Percentiles rank a stretch among this genome's conserved stretches.
Evolutionary conservation across 1,139 yeast species (phyloP).

Genomic region (Meyerozyma carpophila): DNA sequence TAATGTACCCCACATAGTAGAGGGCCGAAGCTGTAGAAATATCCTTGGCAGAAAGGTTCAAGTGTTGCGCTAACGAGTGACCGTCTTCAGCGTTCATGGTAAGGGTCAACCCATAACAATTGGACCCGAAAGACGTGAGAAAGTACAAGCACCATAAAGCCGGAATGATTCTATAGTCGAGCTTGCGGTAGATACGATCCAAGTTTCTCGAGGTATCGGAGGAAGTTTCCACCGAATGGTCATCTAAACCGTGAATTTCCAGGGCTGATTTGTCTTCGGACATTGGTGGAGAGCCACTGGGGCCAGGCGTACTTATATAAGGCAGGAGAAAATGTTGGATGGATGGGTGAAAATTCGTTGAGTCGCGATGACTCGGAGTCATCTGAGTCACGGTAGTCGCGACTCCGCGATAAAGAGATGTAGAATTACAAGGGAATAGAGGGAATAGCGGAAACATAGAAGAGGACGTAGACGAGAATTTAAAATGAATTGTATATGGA

Average conservation of each 20-base stretch:
- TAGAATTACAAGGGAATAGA: too few relatives aligned
- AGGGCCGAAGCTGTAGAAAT: slow-evolving; percentile 75
- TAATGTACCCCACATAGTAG: slow-evolving; percentile 75
- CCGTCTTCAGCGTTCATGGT: slow-evolving; percentile 69
- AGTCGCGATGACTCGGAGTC: slow-evolving; percentile 1
- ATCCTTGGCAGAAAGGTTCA: slow-evolving; percentile 50
- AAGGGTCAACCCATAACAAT: slow-evolving; percentile 72
- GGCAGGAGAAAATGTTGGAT: neutral
- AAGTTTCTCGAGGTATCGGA: slow-evolving; percentile 19
- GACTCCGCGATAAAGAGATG: too few relatives aligned
- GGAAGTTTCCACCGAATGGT: neutral
- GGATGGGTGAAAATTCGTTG: neutral
- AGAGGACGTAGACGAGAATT: too few relatives aligned
- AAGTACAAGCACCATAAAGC: slow-evolving; percentile 81
- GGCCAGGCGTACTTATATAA: neutral
- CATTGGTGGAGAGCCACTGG: neutral
- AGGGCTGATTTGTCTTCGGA: neutral
- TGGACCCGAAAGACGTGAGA: slow-evolving; percentile 71
- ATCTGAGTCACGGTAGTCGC: neutral
- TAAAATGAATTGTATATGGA: too few relatives aligned
- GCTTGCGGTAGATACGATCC: slow-evolving; percentile 57
- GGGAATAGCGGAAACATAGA: too few relatives aligned
- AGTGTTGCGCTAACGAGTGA: slow-evolving; percentile 56
- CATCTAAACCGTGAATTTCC: neutral
- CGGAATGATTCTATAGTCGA: slow-evolving; percentile 72